phyloP scores from a whole-genome alignment of 306 rosid species.

The Medicago ruthenica region DNA sequence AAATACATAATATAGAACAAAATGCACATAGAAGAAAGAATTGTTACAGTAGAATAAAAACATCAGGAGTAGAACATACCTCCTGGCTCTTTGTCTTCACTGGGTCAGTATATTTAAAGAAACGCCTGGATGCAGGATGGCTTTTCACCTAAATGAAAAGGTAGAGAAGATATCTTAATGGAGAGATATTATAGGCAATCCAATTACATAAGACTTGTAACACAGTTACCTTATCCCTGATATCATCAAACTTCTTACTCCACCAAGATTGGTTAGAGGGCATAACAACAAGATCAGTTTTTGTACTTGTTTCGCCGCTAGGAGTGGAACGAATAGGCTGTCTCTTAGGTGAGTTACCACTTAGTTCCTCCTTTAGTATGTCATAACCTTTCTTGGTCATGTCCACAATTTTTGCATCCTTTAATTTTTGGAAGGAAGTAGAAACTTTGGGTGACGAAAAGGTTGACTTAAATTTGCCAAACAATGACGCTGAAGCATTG shows the following conservation, averaged over 20 bases:
- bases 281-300: constrained; percentile 69
- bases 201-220: background rate
- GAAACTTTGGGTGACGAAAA: constrained; percentile 69
- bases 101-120: constrained; percentile 67
- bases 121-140: constrained; percentile 65
- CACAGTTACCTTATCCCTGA: constrained; percentile 71
- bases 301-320: constrained; percentile 66
- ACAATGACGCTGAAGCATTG: constrained; percentile 64
- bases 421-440: constrained; percentile 66
- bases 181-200: constrained; percentile 20
- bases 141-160: constrained; percentile 61
- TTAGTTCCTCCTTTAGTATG: constrained; percentile 82
- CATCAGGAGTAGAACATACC: constrained; percentile 55
- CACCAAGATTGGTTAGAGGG: constrained; percentile 75
- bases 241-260: constrained; percentile 80
- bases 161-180: constrained; percentile 28
- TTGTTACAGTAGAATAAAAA: constrained; percentile 20
- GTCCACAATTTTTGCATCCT: constrained; percentile 69
- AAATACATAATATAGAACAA: constrained; percentile 19
- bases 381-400: constrained; percentile 83
- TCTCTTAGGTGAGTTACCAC: constrained; percentile 64
- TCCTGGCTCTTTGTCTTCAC: constrained; percentile 81
- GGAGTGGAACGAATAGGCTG: constrained; percentile 56
- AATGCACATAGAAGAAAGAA: constrained; percentile 6
- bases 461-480: constrained; percentile 74